These are phyloP conservation scores for Hypsizygus marmoreus DNA, from an alignment of 768 basidiomycete genomes.

Conservation along the genomic window DNA sequence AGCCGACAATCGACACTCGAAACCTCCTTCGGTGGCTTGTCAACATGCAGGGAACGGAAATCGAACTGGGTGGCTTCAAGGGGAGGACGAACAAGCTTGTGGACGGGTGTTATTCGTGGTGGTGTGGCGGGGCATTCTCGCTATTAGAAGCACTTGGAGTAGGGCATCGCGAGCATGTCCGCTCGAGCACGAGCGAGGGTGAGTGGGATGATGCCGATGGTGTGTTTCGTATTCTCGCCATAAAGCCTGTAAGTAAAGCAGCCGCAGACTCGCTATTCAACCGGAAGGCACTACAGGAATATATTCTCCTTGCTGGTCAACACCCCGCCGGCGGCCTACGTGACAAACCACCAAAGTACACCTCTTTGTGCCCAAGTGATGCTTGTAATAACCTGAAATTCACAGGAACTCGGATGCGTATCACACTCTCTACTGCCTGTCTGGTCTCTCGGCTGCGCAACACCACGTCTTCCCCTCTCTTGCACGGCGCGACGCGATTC, in stretches of 20 bases:
- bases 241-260: slow-evolving; percentile 3
- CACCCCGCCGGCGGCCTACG: slow-evolving; percentile 83
- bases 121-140: slow-evolving; percentile 89
- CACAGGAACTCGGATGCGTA: slow-evolving; percentile 87
- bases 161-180: slow-evolving; percentile 36
- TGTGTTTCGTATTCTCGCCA: slow-evolving; percentile 25
- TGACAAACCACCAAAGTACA: slow-evolving; percentile 93
- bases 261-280: slow-evolving; percentile 51
- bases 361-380: neutral
- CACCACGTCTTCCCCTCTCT: slow-evolving; percentile 64
- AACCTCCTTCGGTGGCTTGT: slow-evolving; percentile 78
- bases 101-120: slow-evolving; percentile 99
- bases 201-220: slow-evolving; percentile 78
- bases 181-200: slow-evolving; percentile 32
- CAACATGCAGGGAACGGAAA: slow-evolving; percentile 80
- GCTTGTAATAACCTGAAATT: neutral
- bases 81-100: slow-evolving; percentile 98
- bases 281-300: slow-evolving; percentile 79
- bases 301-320: slow-evolving; percentile 85
- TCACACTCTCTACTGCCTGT: slow-evolving; percentile 91
- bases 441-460: slow-evolving; percentile 88
- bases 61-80: slow-evolving; percentile 89
- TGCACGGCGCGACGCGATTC: slow-evolving; percentile 33
- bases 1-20: slow-evolving; percentile 54
- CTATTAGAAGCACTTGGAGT: slow-evolving; percentile 66